Percentiles rank a stretch among this genome's conserved stretches.
Conservation (phyloP, 495 filamentous ascomycete genomes). For the Aspergillus hancockii region DNA sequence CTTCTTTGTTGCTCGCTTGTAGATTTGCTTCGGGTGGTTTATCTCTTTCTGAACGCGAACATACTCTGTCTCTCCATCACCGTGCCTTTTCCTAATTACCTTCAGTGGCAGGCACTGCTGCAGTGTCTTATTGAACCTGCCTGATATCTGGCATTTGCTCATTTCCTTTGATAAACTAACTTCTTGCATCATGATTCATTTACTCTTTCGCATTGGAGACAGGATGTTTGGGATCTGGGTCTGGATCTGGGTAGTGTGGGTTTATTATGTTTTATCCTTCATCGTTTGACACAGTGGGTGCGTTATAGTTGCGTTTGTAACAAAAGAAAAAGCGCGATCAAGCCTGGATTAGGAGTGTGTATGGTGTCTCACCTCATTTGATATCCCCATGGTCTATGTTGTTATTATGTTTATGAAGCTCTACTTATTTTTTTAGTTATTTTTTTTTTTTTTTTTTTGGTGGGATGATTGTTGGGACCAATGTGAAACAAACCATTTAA, state of each 20-base stretch:
- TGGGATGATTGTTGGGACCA: neutral
- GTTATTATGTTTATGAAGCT: constrained; percentile 4
- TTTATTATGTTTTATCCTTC: constrained; percentile 2
- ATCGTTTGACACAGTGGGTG: neutral
- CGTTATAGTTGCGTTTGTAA: constrained; percentile 19
- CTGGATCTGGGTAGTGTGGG: constrained; percentile 15
- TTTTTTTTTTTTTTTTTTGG: too few species aligned
- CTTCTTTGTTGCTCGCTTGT: constrained; percentile 16
- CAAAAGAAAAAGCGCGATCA: constrained; percentile 24
- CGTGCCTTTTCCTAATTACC: constrained; percentile 2
- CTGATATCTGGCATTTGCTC: constrained; percentile 11
- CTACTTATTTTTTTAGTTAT: too few species aligned
- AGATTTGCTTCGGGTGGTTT: constrained; percentile 20
- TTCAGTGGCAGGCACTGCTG: constrained; percentile 1
- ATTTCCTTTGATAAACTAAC: constrained; percentile 3
- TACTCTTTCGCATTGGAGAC: constrained; percentile 18
- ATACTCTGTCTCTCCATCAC: constrained; percentile 8
- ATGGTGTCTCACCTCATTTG: constrained; percentile 4
- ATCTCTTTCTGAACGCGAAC: constrained; percentile 19
- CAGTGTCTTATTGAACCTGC: constrained; percentile 7
- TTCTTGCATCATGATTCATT: constrained; percentile 8
- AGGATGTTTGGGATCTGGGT: constrained; percentile 15
- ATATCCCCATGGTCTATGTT: constrained; percentile 5
- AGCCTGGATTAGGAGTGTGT: constrained; percentile 4
- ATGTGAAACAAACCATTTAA: neutral